Evolutionary conservation across 2,329 filamentous ascomycete genomes (phyloP).

Genomic region (Lasiodiplodia hormozganensis): DNA sequence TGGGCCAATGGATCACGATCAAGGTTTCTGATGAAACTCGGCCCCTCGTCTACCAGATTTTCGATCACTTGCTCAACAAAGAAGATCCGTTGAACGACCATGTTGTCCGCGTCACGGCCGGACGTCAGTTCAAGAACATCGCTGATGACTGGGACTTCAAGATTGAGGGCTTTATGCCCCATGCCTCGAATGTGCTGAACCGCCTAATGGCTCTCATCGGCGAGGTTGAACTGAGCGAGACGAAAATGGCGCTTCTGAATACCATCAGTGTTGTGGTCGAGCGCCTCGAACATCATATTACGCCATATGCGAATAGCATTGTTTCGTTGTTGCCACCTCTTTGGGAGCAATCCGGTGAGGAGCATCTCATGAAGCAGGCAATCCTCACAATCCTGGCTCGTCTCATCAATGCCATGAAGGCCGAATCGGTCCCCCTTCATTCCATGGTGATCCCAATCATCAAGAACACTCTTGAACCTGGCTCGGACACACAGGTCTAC

Average conservation of each 20-base stretch:
- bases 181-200: constrained; percentile 74
- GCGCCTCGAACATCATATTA: constrained; percentile 76
- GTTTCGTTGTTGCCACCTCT: constrained; percentile 79
- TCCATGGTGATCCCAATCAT: constrained; percentile 82
- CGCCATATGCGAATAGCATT: constrained; percentile 76
- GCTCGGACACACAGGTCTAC: constrained; percentile 69
- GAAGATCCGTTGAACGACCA: constrained; percentile 83
- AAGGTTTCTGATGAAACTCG: constrained; percentile 73
- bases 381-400: constrained; percentile 86
- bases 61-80: constrained; percentile 81
- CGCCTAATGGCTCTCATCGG: constrained; percentile 79
- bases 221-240: constrained; percentile 82
- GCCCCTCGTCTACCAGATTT: constrained; percentile 84
- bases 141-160: constrained; percentile 86
- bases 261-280: constrained; percentile 83
- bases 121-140: constrained; percentile 79
- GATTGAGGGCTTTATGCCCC: constrained; percentile 76
- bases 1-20: constrained; percentile 88
- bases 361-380: constrained; percentile 92
- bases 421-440: constrained; percentile 79
- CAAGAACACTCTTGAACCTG: constrained; percentile 76
- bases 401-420: constrained; percentile 84
- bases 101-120: constrained; percentile 90
- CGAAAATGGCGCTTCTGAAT: constrained; percentile 87
- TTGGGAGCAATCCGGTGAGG: constrained; percentile 85